phyloP scores from a whole-genome alignment of 2,329 filamentous ascomycete genomes.

The Fusarium sulawesiense region DNA sequence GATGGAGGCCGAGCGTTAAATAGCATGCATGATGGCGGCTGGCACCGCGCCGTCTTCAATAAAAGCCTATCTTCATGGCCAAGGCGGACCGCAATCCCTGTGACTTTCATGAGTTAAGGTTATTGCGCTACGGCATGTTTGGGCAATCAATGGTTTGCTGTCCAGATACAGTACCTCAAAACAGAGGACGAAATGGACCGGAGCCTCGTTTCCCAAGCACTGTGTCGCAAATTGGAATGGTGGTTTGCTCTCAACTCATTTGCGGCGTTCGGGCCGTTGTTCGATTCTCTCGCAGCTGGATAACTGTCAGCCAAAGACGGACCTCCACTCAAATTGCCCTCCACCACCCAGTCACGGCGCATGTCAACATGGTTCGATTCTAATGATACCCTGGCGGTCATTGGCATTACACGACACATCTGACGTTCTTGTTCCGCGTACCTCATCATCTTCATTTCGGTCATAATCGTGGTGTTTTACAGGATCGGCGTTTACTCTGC shows the following conservation, averaged over 20 bases:
- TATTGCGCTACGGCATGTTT: not conserved
- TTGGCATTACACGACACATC: conserved; percentile 2
- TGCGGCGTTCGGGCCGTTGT: conserved; percentile 34
- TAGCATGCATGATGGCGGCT: conserved; percentile 30
- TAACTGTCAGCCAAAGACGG: conserved; percentile 23
- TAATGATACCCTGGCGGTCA: conserved; percentile 28
- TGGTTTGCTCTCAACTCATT: conserved; percentile 1
- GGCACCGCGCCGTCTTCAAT: conserved; percentile 2
- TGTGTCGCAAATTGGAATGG: conserved; percentile 24
- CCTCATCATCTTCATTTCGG: not conserved
- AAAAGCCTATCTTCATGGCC: not conserved
- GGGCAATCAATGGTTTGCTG: not conserved
- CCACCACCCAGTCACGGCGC: conserved; percentile 27
- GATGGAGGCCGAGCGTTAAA: conserved; percentile 13
- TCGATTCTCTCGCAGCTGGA: conserved; percentile 12
- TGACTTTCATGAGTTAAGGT: not conserved
- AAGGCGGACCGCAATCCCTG: conserved; percentile 12
- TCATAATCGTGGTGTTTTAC: not conserved
- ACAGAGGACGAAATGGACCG: not conserved
- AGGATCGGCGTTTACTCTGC: not conserved
- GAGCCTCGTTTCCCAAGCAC: not conserved
- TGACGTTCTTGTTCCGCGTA: not conserved
- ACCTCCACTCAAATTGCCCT: conserved; percentile 25
- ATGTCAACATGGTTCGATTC: conserved; percentile 34
- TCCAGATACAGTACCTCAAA: not conserved